Evolutionary conservation across 2,329 filamentous ascomycete genomes (phyloP).

Genomic region (Colletotrichum brevisporum): DNA sequence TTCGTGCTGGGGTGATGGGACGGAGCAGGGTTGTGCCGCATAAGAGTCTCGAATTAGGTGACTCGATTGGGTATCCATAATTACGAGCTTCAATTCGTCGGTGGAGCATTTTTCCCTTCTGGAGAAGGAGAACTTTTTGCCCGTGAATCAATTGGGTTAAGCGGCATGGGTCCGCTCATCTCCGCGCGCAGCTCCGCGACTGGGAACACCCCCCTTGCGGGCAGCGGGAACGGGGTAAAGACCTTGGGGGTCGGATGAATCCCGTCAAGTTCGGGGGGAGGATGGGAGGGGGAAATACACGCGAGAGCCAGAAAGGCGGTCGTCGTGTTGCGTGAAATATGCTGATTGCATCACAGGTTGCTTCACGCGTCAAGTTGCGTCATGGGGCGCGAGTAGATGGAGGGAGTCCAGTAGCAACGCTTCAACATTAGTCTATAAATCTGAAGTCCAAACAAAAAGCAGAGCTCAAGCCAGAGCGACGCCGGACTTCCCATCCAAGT

Average conservation of each 20-base stretch:
- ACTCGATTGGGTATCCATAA: constrained; percentile 32
- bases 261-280: not conserved
- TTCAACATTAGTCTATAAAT: constrained; percentile 39
- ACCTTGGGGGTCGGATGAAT: constrained; percentile 5
- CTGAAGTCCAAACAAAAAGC: not conserved
- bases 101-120: constrained; percentile 17
- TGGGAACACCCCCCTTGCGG: not conserved
- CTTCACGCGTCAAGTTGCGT: not conserved
- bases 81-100: constrained; percentile 27
- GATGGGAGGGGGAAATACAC: not conserved
- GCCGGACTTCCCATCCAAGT: constrained; percentile 37
- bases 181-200: constrained; percentile 21
- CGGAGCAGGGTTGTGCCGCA: constrained; percentile 34
- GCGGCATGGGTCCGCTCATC: constrained; percentile 37
- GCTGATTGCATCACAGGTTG: too few species aligned
- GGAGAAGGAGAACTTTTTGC: constrained; percentile 6
- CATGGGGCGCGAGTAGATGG: constrained; percentile 29
- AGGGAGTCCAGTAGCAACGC: constrained; percentile 41
- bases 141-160: not conserved
- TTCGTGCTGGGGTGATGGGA: not conserved
- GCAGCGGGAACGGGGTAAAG: not conserved
- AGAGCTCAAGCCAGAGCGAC: constrained; percentile 24
- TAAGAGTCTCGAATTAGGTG: constrained; percentile 25
- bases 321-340: too few species aligned
- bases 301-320: not conserved